phyloP scores from a whole-genome alignment of 768 basidiomycete species.

The Podaxis sp. region DNA sequence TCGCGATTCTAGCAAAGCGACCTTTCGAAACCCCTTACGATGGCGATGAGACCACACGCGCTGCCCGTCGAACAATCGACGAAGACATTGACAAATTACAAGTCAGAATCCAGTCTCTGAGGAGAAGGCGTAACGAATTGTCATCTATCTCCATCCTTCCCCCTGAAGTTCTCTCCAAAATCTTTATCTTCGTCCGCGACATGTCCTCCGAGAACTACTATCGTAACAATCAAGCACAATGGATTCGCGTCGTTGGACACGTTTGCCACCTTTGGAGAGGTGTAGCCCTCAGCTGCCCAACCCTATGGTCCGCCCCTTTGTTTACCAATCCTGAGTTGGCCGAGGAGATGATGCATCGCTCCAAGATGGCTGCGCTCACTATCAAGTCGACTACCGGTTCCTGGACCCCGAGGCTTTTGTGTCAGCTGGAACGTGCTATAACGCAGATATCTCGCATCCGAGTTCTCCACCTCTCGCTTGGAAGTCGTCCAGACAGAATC shows the following conservation, averaged over 20 bases:
- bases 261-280: conserved; percentile 40
- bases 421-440: conserved; percentile 16
- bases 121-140: conserved; percentile 30
- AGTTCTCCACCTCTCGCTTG: conserved; percentile 26
- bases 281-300: conserved; percentile 35
- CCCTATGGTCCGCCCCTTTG: conserved; percentile 35
- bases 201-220: not conserved
- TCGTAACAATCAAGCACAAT: conserved; percentile 16
- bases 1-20: not conserved
- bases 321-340: conserved; percentile 31
- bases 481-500: not conserved
- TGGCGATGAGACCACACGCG: conserved; percentile 15
- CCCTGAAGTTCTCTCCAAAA: conserved; percentile 34
- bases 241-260: conserved; percentile 33
- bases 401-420: conserved; percentile 19
- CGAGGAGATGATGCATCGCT: conserved; percentile 39
- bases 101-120: conserved; percentile 29
- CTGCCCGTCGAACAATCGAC: conserved; percentile 31
- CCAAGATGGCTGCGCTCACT: conserved; percentile 34
- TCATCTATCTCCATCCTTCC: conserved; percentile 36
- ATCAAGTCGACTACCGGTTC: conserved; percentile 20
- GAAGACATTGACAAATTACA: conserved; percentile 29
- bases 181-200: conserved; percentile 28
- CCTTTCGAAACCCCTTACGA: conserved; percentile 13
- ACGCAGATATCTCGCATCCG: conserved; percentile 28